Evolutionary conservation across 208 protist species (phyloP).

Genomic region (Herpetomonas samuelpessoai): DNA sequence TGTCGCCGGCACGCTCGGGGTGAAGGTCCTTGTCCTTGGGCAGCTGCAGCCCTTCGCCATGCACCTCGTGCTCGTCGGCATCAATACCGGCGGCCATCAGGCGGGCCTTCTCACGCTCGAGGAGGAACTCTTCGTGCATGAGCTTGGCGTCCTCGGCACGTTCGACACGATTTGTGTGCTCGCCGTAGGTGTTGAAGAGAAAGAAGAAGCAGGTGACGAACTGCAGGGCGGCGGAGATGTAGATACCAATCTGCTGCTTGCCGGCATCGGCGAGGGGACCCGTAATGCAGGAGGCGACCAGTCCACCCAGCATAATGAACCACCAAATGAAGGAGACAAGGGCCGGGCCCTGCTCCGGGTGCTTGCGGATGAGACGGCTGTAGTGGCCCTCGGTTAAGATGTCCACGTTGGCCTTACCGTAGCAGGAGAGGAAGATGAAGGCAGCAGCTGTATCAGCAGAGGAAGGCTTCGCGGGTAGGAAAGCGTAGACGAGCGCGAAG

Average conservation of each 20-base stretch:
- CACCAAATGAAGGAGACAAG: slow-evolving; percentile 72
- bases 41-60: not conserved
- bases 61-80: not conserved
- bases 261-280: slow-evolving; percentile 56
- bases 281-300: slow-evolving; percentile 39
- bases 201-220: slow-evolving; percentile 45
- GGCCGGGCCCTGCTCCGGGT: slow-evolving; percentile 36
- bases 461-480: slow-evolving; percentile 31
- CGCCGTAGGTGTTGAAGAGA: slow-evolving; percentile 65
- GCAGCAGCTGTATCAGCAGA: slow-evolving; percentile 29
- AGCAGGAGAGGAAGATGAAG: slow-evolving; percentile 53
- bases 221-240: slow-evolving; percentile 55
- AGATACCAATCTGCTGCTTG: slow-evolving; percentile 41
- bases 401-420: slow-evolving; percentile 64
- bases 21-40: slow-evolving; percentile 11
- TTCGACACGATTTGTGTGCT: slow-evolving; percentile 57
- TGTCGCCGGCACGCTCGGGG: slow-evolving; percentile 2
- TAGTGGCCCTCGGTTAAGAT: slow-evolving; percentile 78
- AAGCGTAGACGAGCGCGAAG: slow-evolving; percentile 40
- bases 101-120: slow-evolving; percentile 19
- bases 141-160: slow-evolving; percentile 36
- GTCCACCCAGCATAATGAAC: slow-evolving; percentile 41
- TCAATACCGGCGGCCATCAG: not conserved
- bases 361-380: slow-evolving; percentile 55
- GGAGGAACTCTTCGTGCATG: slow-evolving; percentile 21